Percentiles rank a stretch among this genome's conserved stretches.
These are phyloP conservation scores for Epichloe sp. DNA, from an alignment of 2,329 filamentous ascomycete species.

Conservation along the genomic window DNA sequence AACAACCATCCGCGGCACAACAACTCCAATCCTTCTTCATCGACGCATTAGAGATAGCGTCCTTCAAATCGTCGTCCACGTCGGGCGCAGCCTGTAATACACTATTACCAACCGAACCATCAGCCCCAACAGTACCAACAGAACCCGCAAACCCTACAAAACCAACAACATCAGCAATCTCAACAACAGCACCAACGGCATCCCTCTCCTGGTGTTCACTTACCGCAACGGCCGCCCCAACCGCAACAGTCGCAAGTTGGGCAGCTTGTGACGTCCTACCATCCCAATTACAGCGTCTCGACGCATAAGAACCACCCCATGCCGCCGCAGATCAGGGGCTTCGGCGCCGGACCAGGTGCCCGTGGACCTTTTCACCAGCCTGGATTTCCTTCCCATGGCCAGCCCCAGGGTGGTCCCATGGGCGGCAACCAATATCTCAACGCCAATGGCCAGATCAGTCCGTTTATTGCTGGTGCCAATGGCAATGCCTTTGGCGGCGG, in stretches of 20 bases:
- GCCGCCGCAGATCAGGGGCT: constrained; percentile 26
- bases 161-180: neutral
- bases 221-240: neutral
- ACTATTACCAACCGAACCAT: too few relatives aligned
- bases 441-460: constrained; percentile 53
- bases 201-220: neutral
- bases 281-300: neutral
- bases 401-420: constrained; percentile 39
- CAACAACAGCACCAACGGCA: neutral
- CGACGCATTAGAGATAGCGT: constrained; percentile 18
- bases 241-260: neutral
- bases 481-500: constrained; percentile 44
- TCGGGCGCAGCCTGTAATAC: neutral
- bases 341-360: constrained; percentile 24
- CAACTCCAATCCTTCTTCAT: constrained; percentile 7
- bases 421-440: constrained; percentile 60
- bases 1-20: constrained; percentile 7
- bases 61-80: neutral
- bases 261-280: neutral
- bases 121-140: neutral
- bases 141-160: neutral
- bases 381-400: constrained; percentile 39
- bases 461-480: constrained; percentile 49
- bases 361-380: constrained; percentile 28
- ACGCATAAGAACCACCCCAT: constrained; percentile 11